phyloP scores from a whole-genome alignment of 495 filamentous ascomycete genomes.

The Talaromyces wortmannii region DNA sequence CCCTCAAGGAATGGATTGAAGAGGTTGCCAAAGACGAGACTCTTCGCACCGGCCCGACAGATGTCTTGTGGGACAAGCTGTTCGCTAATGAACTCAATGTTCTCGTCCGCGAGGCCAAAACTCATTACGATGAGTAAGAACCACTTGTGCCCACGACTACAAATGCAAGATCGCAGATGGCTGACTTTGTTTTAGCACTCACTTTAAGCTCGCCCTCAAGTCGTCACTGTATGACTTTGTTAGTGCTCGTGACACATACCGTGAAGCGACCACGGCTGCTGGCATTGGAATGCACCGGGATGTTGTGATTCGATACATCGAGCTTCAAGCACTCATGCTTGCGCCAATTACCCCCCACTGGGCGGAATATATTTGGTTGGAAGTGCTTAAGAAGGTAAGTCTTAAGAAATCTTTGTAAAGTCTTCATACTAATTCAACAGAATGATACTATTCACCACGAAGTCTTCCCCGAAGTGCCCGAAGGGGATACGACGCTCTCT shows the following conservation, averaged over 20 bases:
- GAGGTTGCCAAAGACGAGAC: conserved; percentile 65
- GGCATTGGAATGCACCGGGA: conserved; percentile 79
- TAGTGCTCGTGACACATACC: conserved; percentile 81
- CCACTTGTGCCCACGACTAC: neutral
- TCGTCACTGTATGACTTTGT: conserved; percentile 85
- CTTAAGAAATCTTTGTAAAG: neutral
- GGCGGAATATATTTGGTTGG: conserved; percentile 88
- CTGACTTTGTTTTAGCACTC: conserved; percentile 45
- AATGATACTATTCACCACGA: conserved; percentile 69
- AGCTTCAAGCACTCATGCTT: conserved; percentile 78
- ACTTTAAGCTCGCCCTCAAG: conserved; percentile 91
- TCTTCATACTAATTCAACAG: conserved; percentile 15
- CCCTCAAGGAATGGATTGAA: conserved; percentile 88
- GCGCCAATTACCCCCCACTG: conserved; percentile 85
- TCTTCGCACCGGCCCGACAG: conserved; percentile 66
- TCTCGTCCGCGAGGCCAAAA: conserved; percentile 65
- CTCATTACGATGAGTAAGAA: conserved; percentile 65
- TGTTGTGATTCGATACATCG: conserved; percentile 67
- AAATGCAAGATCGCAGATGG: neutral
- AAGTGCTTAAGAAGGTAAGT: conserved; percentile 69
- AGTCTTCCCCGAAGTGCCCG: conserved; percentile 65
- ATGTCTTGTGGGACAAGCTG: conserved; percentile 76
- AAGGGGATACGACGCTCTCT: conserved; percentile 52
- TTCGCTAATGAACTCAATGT: conserved; percentile 92
- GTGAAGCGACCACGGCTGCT: conserved; percentile 66